phyloP scores from a whole-genome alignment of 1,284 basidiomycete species.

The Omphalotus olearius region DNA sequence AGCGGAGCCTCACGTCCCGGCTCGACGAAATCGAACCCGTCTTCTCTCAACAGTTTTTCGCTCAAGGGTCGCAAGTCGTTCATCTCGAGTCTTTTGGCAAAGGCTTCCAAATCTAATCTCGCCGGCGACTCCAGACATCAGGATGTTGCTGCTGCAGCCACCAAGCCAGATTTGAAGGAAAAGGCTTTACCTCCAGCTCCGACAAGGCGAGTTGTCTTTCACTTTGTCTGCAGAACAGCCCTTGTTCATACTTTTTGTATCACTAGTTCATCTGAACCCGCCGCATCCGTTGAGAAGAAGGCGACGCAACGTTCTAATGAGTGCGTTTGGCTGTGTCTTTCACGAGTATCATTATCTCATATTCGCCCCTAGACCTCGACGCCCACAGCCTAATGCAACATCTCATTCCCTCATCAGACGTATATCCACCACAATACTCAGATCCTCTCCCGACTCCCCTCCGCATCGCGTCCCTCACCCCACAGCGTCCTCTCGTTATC shows the following conservation, averaged over 20 bases:
- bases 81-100: conserved; percentile 5
- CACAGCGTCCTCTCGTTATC: neutral
- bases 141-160: neutral
- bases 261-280: neutral
- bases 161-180: no score
- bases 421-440: conserved; percentile 6
- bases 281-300: neutral
- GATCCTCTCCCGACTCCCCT: neutral
- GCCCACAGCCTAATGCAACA: neutral
- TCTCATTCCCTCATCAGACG: conserved; percentile 2
- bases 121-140: neutral
- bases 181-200: no score
- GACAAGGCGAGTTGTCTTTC: neutral
- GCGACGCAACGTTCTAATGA: neutral
- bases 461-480: conserved; percentile 6
- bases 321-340: neutral
- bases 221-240: neutral
- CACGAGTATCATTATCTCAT: neutral
- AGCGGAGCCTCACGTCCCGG: neutral
- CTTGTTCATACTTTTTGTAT: neutral
- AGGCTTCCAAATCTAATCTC: neutral
- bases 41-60: conserved; percentile 4
- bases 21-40: conserved; percentile 4
- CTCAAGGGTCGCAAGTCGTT: conserved; percentile 6
- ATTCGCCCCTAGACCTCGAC: neutral